Evolutionary conservation across 345 rosid genomes (phyloP), one percentile per base, ranked within the genome.

Genomic region (Euclidium syriacum): DNA sequence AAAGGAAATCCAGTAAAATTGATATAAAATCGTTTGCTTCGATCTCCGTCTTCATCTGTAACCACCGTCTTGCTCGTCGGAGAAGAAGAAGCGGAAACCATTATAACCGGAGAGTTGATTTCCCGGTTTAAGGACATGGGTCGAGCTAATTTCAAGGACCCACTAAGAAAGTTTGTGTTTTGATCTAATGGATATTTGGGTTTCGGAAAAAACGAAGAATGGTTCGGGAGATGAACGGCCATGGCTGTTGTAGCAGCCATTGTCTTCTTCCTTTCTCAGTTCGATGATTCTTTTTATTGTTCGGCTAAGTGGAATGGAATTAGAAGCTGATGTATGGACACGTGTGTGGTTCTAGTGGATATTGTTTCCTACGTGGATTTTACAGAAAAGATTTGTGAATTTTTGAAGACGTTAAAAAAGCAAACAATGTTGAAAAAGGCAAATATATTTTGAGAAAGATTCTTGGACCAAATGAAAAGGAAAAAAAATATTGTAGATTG

Each of bases 1-100:
- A 94, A 94, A 60, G 97, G 97, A 39, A 94, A 94, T 3, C 97
- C 99, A 12, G 96, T 94, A 72, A 90, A 67, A 72, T 94, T 94
- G 10, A 87, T 40, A 66, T 94, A 89, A 75, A 89, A 94, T 42
- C 85, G 85, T 52, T 79, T 77, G 12, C 78, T 75, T 16, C 29
- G 36, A 42, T 65, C 51, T 3, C 69, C 65, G 34, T 44, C 68
- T 19, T 72, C 67, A 15, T 55, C 67, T 40, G 76, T 73, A 26
- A 64, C 41, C 10, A 35, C 56, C n/a, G 68, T 57, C 49, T 58
- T 72, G 62, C 67, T 72, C 42, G 43, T 41, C 22, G 72, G 58
- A 33, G 75, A 69, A 38, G 88, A 65, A 33, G 75, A 69, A 38
- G 88, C 80, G 14, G 86, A 76, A 64, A 84, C 86, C 64, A 76